phyloP scores from a whole-genome alignment of 495 filamentous ascomycete species.

The Talaromyces wortmannii region DNA sequence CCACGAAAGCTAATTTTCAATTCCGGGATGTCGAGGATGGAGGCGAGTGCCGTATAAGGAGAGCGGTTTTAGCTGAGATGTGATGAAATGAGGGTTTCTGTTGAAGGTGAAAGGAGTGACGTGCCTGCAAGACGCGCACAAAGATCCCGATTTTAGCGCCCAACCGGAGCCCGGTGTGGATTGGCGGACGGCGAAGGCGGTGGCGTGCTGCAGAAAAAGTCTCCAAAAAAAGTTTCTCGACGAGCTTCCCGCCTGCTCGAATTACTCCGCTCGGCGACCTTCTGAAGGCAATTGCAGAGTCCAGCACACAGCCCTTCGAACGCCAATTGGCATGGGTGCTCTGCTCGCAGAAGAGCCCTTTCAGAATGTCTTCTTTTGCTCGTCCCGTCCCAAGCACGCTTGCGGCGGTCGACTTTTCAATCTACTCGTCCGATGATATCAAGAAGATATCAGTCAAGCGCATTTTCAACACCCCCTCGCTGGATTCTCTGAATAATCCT shows the following conservation, averaged over 20 bases:
- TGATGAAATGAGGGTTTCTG: neutral
- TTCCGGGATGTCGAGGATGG: neutral
- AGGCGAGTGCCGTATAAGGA: neutral
- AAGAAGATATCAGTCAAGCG: slow-evolving; percentile 82
- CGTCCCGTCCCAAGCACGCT: slow-evolving; percentile 82
- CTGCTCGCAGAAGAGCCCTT: slow-evolving; percentile 21
- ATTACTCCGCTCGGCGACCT: neutral
- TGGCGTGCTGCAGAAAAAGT: slow-evolving; percentile 22
- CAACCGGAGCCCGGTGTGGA: slow-evolving; percentile 1
- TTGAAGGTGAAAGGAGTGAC: neutral
- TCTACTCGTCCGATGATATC: slow-evolving; percentile 76
- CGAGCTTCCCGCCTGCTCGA: slow-evolving; percentile 1
- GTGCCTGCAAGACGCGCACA: slow-evolving; percentile 13
- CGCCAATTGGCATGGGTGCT: neutral
- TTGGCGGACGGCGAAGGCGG: slow-evolving; percentile 15
- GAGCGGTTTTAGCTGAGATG: neutral
- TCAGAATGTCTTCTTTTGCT: slow-evolving; percentile 66
- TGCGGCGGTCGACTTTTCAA: slow-evolving; percentile 81
- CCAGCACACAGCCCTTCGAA: slow-evolving; percentile 3
- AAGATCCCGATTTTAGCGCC: slow-evolving; percentile 23
- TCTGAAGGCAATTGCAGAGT: slow-evolving; percentile 7
- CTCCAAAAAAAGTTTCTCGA: slow-evolving; percentile 11
- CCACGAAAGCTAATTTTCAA: slow-evolving; percentile 3
- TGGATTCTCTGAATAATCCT: slow-evolving; percentile 81
- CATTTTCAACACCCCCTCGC: slow-evolving; percentile 83